Conservation (phyloP, 371 early-diverging fungal genomes). For the Rhizomucor miehei region DNA sequence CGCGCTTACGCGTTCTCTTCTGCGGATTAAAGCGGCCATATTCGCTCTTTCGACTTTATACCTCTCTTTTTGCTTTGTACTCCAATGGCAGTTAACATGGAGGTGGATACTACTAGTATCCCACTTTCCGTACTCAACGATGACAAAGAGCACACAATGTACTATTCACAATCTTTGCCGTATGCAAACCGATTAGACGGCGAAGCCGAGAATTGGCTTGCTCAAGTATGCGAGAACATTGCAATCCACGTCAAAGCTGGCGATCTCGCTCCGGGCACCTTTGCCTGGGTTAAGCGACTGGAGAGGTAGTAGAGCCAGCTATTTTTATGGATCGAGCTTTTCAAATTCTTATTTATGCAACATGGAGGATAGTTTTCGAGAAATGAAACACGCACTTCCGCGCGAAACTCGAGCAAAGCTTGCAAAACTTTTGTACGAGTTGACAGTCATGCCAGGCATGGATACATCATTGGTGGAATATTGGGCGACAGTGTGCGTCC, state of each 20-base stretch:
- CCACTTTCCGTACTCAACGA: constrained; percentile 38
- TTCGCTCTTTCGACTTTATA: too few species aligned
- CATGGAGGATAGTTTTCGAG: constrained; percentile 47
- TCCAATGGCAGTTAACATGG: too few species aligned
- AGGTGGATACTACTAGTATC: constrained; percentile 5
- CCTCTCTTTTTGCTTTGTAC: too few species aligned
- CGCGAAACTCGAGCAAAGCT: constrained; percentile 56
- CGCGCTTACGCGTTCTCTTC: too few species aligned
- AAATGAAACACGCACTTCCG: constrained; percentile 64
- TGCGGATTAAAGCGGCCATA: too few species aligned
- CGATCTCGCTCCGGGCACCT: constrained; percentile 59
- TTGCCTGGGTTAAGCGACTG: constrained; percentile 58
- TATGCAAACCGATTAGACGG: constrained; percentile 50
- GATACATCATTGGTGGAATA: constrained; percentile 57
- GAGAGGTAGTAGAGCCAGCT: constrained; percentile 37
- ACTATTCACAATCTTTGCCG: constrained; percentile 49
- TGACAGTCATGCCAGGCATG: constrained; percentile 60
- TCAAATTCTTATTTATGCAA: neutral
- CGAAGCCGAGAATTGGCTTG: constrained; percentile 58
- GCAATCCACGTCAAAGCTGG: constrained; percentile 49
- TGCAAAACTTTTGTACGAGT: constrained; percentile 55
- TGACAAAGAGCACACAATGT: constrained; percentile 40
- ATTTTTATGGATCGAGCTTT: neutral
- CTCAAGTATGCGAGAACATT: constrained; percentile 51
- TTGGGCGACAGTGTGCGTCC: constrained; percentile 50